These are phyloP conservation scores for Alternaria gaisen DNA, from an alignment of 2,329 filamentous ascomycete species.

Conservation along the genomic window DNA sequence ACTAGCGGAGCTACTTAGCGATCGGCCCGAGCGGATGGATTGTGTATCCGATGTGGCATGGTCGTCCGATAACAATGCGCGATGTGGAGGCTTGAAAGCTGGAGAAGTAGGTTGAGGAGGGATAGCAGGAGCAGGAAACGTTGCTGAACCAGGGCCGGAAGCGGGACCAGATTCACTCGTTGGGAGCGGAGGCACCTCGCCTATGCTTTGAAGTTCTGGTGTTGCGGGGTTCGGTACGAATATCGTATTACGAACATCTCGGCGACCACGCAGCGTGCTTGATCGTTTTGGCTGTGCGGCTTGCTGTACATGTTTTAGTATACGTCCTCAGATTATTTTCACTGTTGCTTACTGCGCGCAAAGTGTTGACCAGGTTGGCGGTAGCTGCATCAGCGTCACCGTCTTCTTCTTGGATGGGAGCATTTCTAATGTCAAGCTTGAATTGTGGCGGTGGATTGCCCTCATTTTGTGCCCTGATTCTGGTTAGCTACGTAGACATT, in stretches of 20 bases:
- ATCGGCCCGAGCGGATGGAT: slow-evolving; percentile 88
- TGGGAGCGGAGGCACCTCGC: slow-evolving; percentile 42
- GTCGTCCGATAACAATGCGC: slow-evolving; percentile 56
- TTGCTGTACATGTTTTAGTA: slow-evolving; percentile 54
- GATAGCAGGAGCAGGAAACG: slow-evolving; percentile 30
- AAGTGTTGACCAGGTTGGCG: slow-evolving; percentile 76
- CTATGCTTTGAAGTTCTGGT: slow-evolving; percentile 51
- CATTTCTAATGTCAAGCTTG: slow-evolving; percentile 81
- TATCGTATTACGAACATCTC: slow-evolving; percentile 91
- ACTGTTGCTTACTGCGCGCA: slow-evolving; percentile 62
- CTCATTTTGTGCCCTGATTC: slow-evolving; percentile 33
- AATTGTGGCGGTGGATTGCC: slow-evolving; percentile 62
- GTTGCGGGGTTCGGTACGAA: slow-evolving; percentile 68
- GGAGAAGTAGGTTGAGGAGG: slow-evolving; percentile 48
- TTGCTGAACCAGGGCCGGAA: slow-evolving; percentile 24
- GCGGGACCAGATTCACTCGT: slow-evolving; percentile 31
- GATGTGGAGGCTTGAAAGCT: slow-evolving; percentile 47
- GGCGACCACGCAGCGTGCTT: slow-evolving; percentile 83
- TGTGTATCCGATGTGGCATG: slow-evolving; percentile 82
- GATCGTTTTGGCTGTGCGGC: slow-evolving; percentile 64
- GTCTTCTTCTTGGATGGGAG: slow-evolving; percentile 80
- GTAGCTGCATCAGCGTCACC: slow-evolving; percentile 77
- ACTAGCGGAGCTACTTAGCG: slow-evolving; percentile 73
- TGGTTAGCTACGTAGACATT: slow-evolving; percentile 13
- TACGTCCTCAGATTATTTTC: background rate